Percentiles rank a stretch among this genome's conserved stretches.
Evolutionary conservation across 2,329 filamentous ascomycete species (phyloP).

Genomic region (Cytospora paraplurivora): DNA sequence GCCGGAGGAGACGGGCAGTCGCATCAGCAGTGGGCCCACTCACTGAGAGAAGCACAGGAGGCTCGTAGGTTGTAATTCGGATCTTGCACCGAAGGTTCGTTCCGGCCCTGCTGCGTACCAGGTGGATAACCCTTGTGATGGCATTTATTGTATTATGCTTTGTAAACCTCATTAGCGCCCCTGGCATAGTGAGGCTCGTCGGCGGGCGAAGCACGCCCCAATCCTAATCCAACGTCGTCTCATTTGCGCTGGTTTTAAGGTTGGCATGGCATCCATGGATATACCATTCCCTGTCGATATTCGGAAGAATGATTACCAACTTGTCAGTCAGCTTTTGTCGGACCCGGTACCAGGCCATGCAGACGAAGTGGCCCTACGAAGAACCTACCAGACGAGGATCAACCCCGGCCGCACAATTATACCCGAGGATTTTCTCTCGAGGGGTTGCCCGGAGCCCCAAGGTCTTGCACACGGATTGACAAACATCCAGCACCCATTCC

Average conservation of each 20-base stretch:
- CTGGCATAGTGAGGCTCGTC: conserved; percentile 18
- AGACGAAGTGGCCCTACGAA: background rate
- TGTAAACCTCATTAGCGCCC: background rate
- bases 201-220: conserved; percentile 12
- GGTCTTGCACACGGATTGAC: background rate
- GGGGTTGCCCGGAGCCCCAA: background rate
- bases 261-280: conserved; percentile 1
- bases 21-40: background rate
- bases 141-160: background rate
- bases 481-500: background rate
- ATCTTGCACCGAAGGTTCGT: background rate
- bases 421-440: background rate
- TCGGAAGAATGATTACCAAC: background rate
- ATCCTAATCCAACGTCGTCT: conserved; percentile 23
- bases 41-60: background rate
- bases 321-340: conserved; percentile 1
- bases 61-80: background rate
- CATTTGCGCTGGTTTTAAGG: conserved; percentile 16
- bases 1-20: background rate
- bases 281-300: conserved; percentile 6
- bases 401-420: background rate
- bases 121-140: background rate
- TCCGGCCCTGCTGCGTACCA: background rate
- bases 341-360: background rate
- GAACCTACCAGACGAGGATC: background rate